A percentile compares a stretch with the other conserved stretches of the same genome.
phyloP scores from a whole-genome alignment of 2,329 filamentous ascomycete species.

The Amauroascus verrucosus region DNA sequence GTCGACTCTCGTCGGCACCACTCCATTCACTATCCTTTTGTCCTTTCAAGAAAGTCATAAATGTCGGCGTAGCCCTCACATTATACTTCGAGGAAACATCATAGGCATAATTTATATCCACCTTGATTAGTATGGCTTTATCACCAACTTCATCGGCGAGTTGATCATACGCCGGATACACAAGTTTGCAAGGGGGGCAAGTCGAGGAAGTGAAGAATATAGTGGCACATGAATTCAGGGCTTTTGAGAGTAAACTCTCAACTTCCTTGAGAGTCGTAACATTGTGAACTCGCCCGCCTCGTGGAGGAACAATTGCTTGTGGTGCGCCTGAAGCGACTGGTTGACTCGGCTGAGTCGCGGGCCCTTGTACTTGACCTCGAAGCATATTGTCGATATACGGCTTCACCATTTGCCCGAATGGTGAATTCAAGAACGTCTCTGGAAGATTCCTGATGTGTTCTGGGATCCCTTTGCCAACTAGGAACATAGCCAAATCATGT shows the following conservation, averaged over 20 bases:
- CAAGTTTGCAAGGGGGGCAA: conserved; percentile 70
- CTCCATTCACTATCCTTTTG: conserved; percentile 69
- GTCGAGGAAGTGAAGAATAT: conserved; percentile 89
- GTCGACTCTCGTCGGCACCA: conserved; percentile 58
- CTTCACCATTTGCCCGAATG: conserved; percentile 77
- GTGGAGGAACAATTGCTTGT: conserved; percentile 9
- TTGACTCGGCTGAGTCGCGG: conserved; percentile 20
- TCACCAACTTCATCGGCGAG: conserved; percentile 62
- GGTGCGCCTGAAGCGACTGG: too few relatives aligned
- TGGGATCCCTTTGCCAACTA: conserved; percentile 80
- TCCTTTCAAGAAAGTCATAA: conserved; percentile 72
- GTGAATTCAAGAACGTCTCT: conserved; percentile 71
- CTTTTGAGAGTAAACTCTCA: conserved; percentile 49
- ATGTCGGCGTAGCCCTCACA: conserved; percentile 73
- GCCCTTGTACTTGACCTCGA: conserved; percentile 52
- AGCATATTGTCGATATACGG: conserved; percentile 61
- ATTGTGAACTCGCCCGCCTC: conserved; percentile 47
- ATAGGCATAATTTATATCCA: conserved; percentile 61
- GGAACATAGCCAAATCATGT: conserved; percentile 81
- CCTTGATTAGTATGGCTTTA: conserved; percentile 65
- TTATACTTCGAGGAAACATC: conserved; percentile 55
- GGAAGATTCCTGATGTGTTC: conserved; percentile 77
- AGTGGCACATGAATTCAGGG: conserved; percentile 59
- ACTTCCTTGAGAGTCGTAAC: conserved; percentile 52
- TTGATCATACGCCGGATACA: conserved; percentile 73